Base-by-base conservation (phyloP, 208 protist genomes). In the Crithidia mellificae region DNA sequence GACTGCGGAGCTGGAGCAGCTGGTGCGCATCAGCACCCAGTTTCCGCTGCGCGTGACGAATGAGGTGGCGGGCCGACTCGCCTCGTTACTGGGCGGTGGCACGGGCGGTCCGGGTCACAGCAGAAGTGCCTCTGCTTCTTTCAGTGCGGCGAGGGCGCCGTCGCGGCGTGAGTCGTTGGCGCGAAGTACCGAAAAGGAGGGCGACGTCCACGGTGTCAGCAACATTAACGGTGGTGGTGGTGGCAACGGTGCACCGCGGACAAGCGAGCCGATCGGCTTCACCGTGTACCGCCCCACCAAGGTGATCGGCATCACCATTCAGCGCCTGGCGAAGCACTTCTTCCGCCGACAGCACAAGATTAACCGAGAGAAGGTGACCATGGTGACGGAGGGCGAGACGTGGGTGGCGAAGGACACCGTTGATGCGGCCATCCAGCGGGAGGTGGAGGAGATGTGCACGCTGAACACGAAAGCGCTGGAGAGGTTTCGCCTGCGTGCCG, bases 311-410 rank as follows among this genome's bases (percentile, higher is more conserved):
- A 72, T 68, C 5, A 79, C 81, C 8, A 63, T 88, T 20, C 78
- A 80, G 55, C 74, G 79, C 11, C 74, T 90, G 4, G 76, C 49
- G 25, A 86, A 88, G 65, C 52, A 69, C n/a, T 84, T 80, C 62
- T 81, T 95, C 41, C 73, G 77, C n/a, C 36, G 59, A 1, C 77
- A 85, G 43, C 87, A 95, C 72, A 63, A 34, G 20, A 44, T 66
- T 39, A 77, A 81, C 61, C 73, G 80, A 46, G 90, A 91, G 62
- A 91, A 87, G 38, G 51, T 95, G 25, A 74, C 61, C 8, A 74
- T 91, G 54, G 78, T 91, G 36, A 58, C 88, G 43, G 85, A 91
- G 51, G 77, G 62, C 14, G 90, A 95, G 68, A 83, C 73, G 41
- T 95, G 90, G 90, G 36, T 59, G 20, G 70, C 83, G 12, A 79